Percentiles rank a stretch among this genome's conserved stretches.
These are phyloP conservation scores for Cynanchum wilfordii DNA, from an alignment of 257 asterid species.

Conservation along the genomic window DNA sequence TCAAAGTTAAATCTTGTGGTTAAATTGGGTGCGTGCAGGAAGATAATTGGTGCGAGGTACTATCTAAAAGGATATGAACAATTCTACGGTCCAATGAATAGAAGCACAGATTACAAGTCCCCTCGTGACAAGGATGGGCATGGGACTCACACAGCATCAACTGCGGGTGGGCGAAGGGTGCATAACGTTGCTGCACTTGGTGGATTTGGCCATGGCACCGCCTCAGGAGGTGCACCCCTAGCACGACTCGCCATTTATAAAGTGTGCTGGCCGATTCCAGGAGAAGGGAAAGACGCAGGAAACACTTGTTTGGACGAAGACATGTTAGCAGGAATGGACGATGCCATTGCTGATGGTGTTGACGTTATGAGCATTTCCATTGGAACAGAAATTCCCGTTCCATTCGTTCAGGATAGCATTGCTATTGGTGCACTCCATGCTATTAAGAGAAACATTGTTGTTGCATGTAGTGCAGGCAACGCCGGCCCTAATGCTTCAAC, in stretches of 20 bases:
- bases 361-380: conserved; percentile 71
- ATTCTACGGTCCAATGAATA: conserved; percentile 58
- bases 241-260: conserved; percentile 86
- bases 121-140: conserved; percentile 95
- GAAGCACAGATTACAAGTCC: conserved; percentile 53
- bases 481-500: conserved; percentile 56
- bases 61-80: conserved; percentile 69
- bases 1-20: too few relatives aligned
- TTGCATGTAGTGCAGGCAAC: conserved; percentile 84
- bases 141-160: conserved; percentile 89
- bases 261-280: conserved; percentile 81
- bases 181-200: conserved; percentile 51
- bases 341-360: conserved; percentile 86
- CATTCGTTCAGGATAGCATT: conserved; percentile 46
- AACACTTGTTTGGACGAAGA: conserved; percentile 74
- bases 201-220: conserved; percentile 76
- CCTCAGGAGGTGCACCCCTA: conserved; percentile 82
- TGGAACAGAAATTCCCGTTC: conserved; percentile 39
- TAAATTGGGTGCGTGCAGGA: conserved; percentile 58
- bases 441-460: conserved; percentile 52
- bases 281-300: conserved; percentile 43
- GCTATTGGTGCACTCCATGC: conserved; percentile 85
- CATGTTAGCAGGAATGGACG: conserved; percentile 89
- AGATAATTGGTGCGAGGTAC: conserved; percentile 79
- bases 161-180: conserved; percentile 53